phyloP scores from a whole-genome alignment of 805 yeast genomes.

The Ogataea haglerorum region DNA sequence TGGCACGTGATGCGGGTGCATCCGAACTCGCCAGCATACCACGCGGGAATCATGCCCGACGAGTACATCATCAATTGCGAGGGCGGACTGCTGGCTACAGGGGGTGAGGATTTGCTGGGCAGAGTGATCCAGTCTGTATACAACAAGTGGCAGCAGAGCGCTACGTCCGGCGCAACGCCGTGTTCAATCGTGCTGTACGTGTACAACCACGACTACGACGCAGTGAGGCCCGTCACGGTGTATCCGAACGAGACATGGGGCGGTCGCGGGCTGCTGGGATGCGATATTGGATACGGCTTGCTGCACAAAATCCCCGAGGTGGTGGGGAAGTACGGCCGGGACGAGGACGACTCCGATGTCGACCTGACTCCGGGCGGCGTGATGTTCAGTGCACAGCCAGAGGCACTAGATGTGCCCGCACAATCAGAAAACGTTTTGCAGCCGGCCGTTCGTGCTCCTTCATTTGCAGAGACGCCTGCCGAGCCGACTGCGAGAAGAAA shows the following conservation, averaged over 20 bases:
- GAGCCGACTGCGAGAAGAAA: conserved; percentile 18
- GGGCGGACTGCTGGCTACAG: conserved; percentile 79
- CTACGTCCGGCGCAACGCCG: conserved; percentile 28
- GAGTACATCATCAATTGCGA: conserved; percentile 88
- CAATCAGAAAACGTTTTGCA: conserved; percentile 16
- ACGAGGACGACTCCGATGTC: conserved; percentile 20
- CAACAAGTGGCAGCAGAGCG: conserved; percentile 25
- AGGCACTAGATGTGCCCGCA: conserved; percentile 3
- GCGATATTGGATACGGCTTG: conserved; percentile 92
- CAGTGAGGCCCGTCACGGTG: conserved; percentile 84
- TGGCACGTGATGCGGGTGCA: conserved; percentile 82
- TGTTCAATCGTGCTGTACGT: conserved; percentile 58
- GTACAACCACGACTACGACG: conserved; percentile 83
- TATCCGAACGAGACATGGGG: conserved; percentile 72
- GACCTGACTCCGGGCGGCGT: conserved; percentile 26
- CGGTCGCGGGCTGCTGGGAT: conserved; percentile 82
- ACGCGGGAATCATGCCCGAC: conserved; percentile 78
- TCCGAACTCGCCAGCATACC: conserved; percentile 75
- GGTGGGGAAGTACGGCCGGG: conserved; percentile 38
- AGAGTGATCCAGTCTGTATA: conserved; percentile 59
- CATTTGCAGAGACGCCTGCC: conserved; percentile 12
- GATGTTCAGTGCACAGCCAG: conserved; percentile 14
- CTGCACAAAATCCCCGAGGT: conserved; percentile 72
- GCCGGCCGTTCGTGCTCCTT: conserved; percentile 25
- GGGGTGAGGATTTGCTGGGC: conserved; percentile 80